Evolutionary conservation across 495 filamentous ascomycete species (phyloP).

Genomic region (Rhypophila decipiens): DNA sequence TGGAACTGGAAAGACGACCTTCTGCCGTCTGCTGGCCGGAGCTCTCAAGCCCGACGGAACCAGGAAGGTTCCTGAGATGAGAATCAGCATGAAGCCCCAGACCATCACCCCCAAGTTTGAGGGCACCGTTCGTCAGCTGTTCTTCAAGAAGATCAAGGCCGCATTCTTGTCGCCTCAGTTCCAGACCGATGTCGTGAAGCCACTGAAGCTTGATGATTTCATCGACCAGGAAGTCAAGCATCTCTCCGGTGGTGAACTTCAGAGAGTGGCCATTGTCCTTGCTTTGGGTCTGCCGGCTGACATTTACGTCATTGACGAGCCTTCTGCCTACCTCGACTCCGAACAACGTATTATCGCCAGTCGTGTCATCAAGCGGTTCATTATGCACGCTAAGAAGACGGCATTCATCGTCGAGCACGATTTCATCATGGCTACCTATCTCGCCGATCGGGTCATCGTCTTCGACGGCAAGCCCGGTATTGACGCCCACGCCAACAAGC

Average conservation of each 20-base stretch:
- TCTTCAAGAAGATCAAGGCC: constrained; percentile 77
- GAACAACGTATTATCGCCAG: constrained; percentile 98
- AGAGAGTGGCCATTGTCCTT: constrained; percentile 87
- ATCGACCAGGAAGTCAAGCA: constrained; percentile 99
- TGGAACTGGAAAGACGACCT: constrained; percentile 78
- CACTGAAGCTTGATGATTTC: constrained; percentile 94
- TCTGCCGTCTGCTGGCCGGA: constrained; percentile 93
- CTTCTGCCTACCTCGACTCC: constrained; percentile 64
- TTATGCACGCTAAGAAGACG: constrained; percentile 99
- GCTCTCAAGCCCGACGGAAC: constrained; percentile 79
- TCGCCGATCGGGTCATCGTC: constrained; percentile 96
- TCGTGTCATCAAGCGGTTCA: constrained; percentile 97
- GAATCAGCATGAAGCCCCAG: constrained; percentile 98
- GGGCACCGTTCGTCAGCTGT: constrained; percentile 85
- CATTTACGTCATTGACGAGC: constrained; percentile 95
- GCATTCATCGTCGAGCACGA: constrained; percentile 99
- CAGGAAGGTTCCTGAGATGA: constrained; percentile 78
- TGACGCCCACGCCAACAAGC: constrained; percentile 77
- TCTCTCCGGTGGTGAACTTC: constrained; percentile 96
- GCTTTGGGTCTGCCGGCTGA: constrained; percentile 94
- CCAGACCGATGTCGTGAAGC: constrained; percentile 99
- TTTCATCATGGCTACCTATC: constrained; percentile 98
- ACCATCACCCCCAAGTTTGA: constrained; percentile 98
- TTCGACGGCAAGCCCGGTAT: constrained; percentile 92
- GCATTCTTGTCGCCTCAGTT: constrained; percentile 95